Conservation (phyloP, 257 asterid species). For the Cordia subcordata region DNA sequence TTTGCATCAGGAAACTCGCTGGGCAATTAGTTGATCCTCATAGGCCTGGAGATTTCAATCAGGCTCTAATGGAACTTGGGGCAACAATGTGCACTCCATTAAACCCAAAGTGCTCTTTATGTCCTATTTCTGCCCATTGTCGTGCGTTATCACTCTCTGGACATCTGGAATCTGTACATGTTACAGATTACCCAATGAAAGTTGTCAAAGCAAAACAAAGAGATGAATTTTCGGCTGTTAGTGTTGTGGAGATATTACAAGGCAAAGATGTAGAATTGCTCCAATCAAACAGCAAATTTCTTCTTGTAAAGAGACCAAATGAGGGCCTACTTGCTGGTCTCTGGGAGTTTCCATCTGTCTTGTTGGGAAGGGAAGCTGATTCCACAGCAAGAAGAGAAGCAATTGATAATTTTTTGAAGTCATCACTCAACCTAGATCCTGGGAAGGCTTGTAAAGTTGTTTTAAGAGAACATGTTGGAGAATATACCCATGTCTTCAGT, state of each 20-base stretch:
- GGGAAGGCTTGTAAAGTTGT: conserved; percentile 45
- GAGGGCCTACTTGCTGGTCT: conserved; percentile 93
- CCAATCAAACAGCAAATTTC: conserved; percentile 49
- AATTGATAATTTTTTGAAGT: conserved; percentile 51
- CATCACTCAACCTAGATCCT: conserved; percentile 55
- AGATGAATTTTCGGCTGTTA: conserved; percentile 79
- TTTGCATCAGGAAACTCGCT: conserved; percentile 63
- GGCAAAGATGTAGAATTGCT: conserved; percentile 26
- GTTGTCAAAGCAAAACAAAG: conserved; percentile 78
- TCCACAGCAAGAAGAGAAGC: conserved; percentile 54
- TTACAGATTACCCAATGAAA: conserved; percentile 79
- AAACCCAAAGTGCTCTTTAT: conserved; percentile 62
- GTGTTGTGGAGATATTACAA: conserved; percentile 80
- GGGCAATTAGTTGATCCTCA: conserved; percentile 74
- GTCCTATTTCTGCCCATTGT: conserved; percentile 78
- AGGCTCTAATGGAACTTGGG: conserved; percentile 97
- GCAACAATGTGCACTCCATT: conserved; percentile 69
- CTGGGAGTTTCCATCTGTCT: conserved; percentile 97
- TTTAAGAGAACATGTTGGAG: conserved; percentile 85
- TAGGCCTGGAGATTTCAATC: conserved; percentile 97
- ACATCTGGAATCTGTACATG: conserved; percentile 49
- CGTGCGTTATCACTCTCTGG: conserved; percentile 58
- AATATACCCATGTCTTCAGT: conserved; percentile 63
- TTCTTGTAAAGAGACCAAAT: conserved; percentile 86
- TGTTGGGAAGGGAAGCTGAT: conserved; percentile 62